A percentile compares a stretch with the other conserved stretches of the same genome.
Conservation (phyloP, 192 early-diverging fungal genomes). For the Backusella tuberculispora region DNA sequence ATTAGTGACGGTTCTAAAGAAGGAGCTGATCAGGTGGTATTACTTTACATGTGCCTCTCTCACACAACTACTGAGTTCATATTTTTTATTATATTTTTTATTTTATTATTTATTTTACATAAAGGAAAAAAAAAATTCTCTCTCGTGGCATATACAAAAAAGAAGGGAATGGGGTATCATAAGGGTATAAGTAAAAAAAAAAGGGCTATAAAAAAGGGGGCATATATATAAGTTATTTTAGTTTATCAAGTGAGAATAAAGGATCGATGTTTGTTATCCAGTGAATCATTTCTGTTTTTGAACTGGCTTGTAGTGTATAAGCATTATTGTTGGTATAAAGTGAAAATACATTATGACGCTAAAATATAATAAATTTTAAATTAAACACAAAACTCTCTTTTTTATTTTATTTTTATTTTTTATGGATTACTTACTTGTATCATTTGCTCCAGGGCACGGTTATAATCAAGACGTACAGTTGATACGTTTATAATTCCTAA, state of each 20-base stretch:
- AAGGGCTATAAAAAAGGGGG: not conserved
- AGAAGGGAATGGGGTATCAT: slow-evolving; percentile 2
- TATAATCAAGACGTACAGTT: slow-evolving; percentile 66
- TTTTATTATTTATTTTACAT: slow-evolving; percentile 5
- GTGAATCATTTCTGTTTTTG: slow-evolving; percentile 63
- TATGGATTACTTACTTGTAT: slow-evolving; percentile 55
- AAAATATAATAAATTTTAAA: slow-evolving; percentile 25
- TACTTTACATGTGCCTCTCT: slow-evolving; percentile 22
- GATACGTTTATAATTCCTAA: slow-evolving; percentile 76
- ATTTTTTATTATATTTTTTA: not conserved
- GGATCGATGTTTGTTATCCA: slow-evolving; percentile 60
- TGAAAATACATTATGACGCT: slow-evolving; percentile 71
- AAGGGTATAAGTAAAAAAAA: slow-evolving; percentile 4
- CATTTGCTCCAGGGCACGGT: slow-evolving; percentile 58
- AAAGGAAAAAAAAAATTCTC: slow-evolving; percentile 12
- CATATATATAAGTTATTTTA: slow-evolving; percentile 10
- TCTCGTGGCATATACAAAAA: slow-evolving; percentile 17
- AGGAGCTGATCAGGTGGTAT: slow-evolving; percentile 9
- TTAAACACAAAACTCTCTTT: slow-evolving; percentile 9
- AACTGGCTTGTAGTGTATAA: slow-evolving; percentile 67
- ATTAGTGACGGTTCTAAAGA: slow-evolving; percentile 14
- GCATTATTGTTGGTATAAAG: slow-evolving; percentile 67
- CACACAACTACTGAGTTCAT: slow-evolving; percentile 11
- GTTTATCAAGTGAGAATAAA: slow-evolving; percentile 27
- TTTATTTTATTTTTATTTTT: not conserved